These are phyloP conservation scores for Margaritispora aquatica DNA, from an alignment of 495 filamentous ascomycete genomes.

Conservation along the genomic window DNA sequence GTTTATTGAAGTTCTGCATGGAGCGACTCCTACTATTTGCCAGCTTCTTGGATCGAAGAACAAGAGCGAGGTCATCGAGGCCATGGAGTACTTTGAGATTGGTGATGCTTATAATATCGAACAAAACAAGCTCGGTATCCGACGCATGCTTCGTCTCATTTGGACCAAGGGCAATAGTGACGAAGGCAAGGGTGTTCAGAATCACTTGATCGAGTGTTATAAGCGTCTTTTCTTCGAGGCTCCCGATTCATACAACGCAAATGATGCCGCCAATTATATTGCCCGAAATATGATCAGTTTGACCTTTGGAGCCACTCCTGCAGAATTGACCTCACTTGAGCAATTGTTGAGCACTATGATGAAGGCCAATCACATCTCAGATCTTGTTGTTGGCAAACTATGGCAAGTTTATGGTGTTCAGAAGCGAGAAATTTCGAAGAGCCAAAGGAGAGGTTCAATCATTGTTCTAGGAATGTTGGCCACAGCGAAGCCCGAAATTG, in stretches of 20 bases:
- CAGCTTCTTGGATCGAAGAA: conserved; percentile 90
- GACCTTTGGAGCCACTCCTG: conserved; percentile 89
- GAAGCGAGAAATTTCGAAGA: conserved; percentile 85
- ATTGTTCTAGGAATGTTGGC: conserved; percentile 98
- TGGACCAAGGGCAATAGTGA: conserved; percentile 99
- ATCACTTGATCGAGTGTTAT: conserved; percentile 96
- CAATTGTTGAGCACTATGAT: conserved; percentile 96
- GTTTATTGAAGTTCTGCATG: conserved; percentile 91
- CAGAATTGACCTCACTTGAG: conserved; percentile 91
- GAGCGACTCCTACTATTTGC: conserved; percentile 67
- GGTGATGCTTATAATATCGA: conserved; percentile 93
- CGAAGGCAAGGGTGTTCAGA: conserved; percentile 96
- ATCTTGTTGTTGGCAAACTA: conserved; percentile 81
- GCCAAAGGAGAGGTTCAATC: conserved; percentile 87
- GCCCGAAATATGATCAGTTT: conserved; percentile 98
- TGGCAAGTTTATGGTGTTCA: conserved; percentile 98
- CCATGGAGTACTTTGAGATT: conserved; percentile 97
- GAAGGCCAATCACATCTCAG: conserved; percentile 80
- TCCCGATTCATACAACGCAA: conserved; percentile 75
- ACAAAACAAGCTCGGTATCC: conserved; percentile 81
- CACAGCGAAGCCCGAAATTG: conserved; percentile 84
- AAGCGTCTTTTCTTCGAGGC: conserved; percentile 93
- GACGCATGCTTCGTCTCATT: conserved; percentile 90
- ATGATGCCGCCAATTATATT: conserved; percentile 93
- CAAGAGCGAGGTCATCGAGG: conserved; percentile 96